Conservation (phyloP, 441 rosid genomes). For the Adansonia madagascariensis region DNA sequence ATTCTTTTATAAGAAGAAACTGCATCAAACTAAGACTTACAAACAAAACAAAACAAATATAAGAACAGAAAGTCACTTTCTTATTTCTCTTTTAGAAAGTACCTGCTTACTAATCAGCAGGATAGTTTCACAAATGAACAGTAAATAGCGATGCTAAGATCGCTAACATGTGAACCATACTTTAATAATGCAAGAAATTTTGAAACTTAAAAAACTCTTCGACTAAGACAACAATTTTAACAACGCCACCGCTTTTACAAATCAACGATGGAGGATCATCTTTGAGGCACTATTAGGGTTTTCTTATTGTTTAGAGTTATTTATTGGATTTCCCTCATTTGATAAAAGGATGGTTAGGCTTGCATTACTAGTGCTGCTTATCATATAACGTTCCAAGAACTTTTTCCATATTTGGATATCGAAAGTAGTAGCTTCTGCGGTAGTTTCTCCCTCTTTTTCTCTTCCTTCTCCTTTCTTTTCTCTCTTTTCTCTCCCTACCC, state of each 20-base stretch:
- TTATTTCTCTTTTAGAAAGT: not conserved
- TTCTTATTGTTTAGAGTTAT: not conserved
- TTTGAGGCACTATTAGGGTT: not conserved
- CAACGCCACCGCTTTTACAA: not conserved
- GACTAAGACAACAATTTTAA: not conserved
- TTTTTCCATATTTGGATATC: not conserved
- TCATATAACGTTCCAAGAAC: not conserved
- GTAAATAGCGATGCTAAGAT: not conserved
- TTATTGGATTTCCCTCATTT: not conserved
- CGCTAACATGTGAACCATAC: not conserved
- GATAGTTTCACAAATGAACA: not conserved
- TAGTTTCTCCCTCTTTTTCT: not conserved
- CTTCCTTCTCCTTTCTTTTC: not conserved
- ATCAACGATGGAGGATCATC: not conserved
- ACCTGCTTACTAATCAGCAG: not conserved
- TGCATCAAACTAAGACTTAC: not conserved
- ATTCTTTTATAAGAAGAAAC: not conserved
- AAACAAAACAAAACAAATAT: slow-evolving; percentile 9
- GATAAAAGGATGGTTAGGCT: not conserved
- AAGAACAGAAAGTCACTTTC: not conserved
- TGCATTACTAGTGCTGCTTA: not conserved
- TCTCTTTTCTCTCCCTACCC: not conserved
- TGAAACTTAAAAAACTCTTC: not conserved
- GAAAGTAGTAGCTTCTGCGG: not conserved
- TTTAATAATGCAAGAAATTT: not conserved